These are phyloP conservation scores for Candida fluviatilis DNA, from an alignment of 805 yeast genomes.

Conservation along the genomic window DNA sequence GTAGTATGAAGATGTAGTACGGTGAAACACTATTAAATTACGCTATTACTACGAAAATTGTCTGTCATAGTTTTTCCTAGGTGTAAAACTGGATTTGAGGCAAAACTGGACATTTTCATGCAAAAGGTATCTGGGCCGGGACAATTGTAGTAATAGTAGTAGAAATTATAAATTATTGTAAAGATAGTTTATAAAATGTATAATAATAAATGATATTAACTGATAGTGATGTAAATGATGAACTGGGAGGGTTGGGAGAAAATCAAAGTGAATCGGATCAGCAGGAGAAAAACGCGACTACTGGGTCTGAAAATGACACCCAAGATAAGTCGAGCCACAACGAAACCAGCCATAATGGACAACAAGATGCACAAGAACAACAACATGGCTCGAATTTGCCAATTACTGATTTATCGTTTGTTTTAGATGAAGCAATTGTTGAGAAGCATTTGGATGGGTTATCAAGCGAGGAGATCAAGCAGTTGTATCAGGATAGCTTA, in stretches of 20 bases:
- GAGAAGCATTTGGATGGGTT: conserved; percentile 27
- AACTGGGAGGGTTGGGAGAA: conserved; percentile 9
- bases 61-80: too few species aligned
- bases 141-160: neutral
- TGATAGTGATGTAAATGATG: conserved; percentile 1
- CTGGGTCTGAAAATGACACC: conserved; percentile 1
- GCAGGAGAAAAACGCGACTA: conserved; percentile 5
- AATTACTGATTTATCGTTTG: conserved; percentile 28
- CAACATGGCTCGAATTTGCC: neutral
- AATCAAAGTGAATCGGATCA: conserved; percentile 3
- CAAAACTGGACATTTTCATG: too few species aligned
- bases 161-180: neutral
- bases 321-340: too few species aligned
- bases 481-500: conserved; percentile 31
- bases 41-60: too few species aligned
- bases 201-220: conserved; percentile 10
- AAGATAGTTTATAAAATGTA: neutral
- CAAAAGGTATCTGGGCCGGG: too few species aligned
- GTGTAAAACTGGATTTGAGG: too few species aligned
- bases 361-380: neutral
- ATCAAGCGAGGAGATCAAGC: conserved; percentile 30
- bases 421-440: conserved; percentile 27
- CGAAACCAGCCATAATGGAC: neutral
- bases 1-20: too few species aligned
- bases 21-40: too few species aligned